Evolutionary conservation across 2,329 filamentous ascomycete genomes (phyloP).

Genomic region (Pezicula carpinea): DNA sequence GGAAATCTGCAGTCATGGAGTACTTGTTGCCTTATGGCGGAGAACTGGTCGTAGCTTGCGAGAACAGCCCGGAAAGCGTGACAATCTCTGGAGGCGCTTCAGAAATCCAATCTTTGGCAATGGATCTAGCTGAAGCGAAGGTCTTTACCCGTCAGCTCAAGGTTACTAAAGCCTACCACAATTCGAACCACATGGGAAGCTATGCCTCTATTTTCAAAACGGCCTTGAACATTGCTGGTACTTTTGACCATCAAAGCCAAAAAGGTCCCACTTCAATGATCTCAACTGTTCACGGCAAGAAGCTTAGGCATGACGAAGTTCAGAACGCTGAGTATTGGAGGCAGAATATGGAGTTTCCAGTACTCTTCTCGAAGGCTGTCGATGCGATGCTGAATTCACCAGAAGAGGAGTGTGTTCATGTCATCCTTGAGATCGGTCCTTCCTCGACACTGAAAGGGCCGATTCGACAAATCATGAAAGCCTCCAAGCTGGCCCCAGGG

Average conservation of each 20-base stretch:
- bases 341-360: slow-evolving; percentile 37
- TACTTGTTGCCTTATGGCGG: no score
- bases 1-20: no score
- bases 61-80: slow-evolving; percentile 15
- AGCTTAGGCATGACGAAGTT: no score
- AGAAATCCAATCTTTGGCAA: slow-evolving; percentile 2
- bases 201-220: slow-evolving; percentile 11
- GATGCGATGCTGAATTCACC: no score
- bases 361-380: slow-evolving; percentile 28
- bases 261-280: no score
- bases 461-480: slow-evolving; percentile 4
- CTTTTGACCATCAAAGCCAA: no score
- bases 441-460: slow-evolving; percentile 28
- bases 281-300: no score
- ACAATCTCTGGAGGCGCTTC: slow-evolving; percentile 17
- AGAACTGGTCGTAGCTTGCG: slow-evolving; percentile 25
- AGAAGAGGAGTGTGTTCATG: no score
- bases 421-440: slow-evolving; percentile 25
- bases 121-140: background rate
- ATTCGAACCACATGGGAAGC: slow-evolving; percentile 24
- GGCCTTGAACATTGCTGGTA: slow-evolving; percentile 7
- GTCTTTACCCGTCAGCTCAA: slow-evolving; percentile 14
- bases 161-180: slow-evolving; percentile 17
- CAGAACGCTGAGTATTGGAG: slow-evolving; percentile 35
- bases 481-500: background rate